Conservation (phyloP, 106 monocot species). For the Hemerocallis citrina region DNA sequence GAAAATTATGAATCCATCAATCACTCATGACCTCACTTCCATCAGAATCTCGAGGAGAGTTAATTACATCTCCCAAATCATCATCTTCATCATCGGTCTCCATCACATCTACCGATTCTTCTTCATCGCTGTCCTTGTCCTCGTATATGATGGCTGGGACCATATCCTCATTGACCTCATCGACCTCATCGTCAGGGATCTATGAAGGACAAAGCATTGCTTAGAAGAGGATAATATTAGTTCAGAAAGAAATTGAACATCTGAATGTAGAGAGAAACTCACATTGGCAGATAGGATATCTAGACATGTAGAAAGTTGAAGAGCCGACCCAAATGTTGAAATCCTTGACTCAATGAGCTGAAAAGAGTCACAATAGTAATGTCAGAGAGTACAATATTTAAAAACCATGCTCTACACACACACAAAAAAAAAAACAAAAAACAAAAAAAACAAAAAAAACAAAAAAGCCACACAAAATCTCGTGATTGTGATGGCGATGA, state of each 20-base stretch:
- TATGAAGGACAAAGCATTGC: conserved; percentile 5
- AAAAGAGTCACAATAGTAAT: neutral
- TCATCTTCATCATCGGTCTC: conserved; percentile 42
- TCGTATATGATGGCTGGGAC: conserved; percentile 49
- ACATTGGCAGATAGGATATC: conserved; percentile 56
- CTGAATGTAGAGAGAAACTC: conserved; percentile 2
- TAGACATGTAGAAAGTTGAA: conserved; percentile 58
- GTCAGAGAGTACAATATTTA: neutral
- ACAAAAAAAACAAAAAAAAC: no score
- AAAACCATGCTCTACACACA: no score
- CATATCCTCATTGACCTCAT: conserved; percentile 31
- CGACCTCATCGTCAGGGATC: conserved; percentile 43
- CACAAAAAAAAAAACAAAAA: no score
- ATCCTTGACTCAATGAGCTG: conserved; percentile 79
- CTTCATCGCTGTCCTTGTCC: conserved; percentile 66
- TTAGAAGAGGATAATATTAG: neutral
- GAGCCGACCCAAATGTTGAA: conserved; percentile 56
- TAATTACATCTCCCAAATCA: conserved; percentile 30
- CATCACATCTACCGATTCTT: conserved; percentile 48
- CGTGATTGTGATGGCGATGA: no score
- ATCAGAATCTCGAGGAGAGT: conserved; percentile 44
- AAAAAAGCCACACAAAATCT: no score
- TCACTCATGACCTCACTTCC: conserved; percentile 67
- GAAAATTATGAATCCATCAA: conserved; percentile 13
- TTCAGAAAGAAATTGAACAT: neutral